Evolutionary conservation across 2,329 filamentous ascomycete genomes (phyloP).

Genomic region (Colletotrichum somersetense): DNA sequence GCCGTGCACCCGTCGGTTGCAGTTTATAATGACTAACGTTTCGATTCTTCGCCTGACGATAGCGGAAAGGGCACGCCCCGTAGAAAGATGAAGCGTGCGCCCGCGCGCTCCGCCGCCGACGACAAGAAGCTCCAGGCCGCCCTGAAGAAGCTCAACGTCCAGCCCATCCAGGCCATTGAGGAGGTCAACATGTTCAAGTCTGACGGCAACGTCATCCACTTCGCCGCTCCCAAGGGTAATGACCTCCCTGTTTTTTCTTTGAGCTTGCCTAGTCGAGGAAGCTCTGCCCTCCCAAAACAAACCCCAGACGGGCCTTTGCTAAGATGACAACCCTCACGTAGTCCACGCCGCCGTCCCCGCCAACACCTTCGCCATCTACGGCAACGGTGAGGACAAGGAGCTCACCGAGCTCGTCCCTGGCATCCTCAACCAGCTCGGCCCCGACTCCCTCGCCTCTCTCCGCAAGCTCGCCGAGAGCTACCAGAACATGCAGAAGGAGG

Average conservation of each 20-base stretch:
- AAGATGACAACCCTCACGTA: conserved; percentile 54
- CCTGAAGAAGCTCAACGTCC: conserved; percentile 99
- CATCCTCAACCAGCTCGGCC: conserved; percentile 99
- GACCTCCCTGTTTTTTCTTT: conserved; percentile 14
- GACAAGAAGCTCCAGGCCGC: conserved; percentile 99
- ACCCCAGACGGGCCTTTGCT: conserved; percentile 3
- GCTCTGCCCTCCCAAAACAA: background rate
- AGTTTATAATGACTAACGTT: conserved; percentile 48
- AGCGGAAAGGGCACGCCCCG: conserved; percentile 98
- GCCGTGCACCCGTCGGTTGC: conserved; percentile 5
- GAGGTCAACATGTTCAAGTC: conserved; percentile 99
- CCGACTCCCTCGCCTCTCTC: conserved; percentile 96
- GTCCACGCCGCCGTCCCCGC: conserved; percentile 96
- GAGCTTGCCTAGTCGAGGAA: background rate
- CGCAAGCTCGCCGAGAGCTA: conserved; percentile 99
- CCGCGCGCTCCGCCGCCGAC: conserved; percentile 91
- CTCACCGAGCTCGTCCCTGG: conserved; percentile 99
- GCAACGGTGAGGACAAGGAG: conserved; percentile 99
- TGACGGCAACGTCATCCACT: conserved; percentile 99
- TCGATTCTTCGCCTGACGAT: conserved; percentile 39
- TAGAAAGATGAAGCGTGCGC: conserved; percentile 98
- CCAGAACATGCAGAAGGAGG: conserved; percentile 98
- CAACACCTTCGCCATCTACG: conserved; percentile 99
- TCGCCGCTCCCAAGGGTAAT: conserved; percentile 96
- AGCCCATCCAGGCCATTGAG: conserved; percentile 99